Evolutionary conservation across 1,139 yeast species (phyloP).

Genomic region (Yamadazyma buinensis): DNA sequence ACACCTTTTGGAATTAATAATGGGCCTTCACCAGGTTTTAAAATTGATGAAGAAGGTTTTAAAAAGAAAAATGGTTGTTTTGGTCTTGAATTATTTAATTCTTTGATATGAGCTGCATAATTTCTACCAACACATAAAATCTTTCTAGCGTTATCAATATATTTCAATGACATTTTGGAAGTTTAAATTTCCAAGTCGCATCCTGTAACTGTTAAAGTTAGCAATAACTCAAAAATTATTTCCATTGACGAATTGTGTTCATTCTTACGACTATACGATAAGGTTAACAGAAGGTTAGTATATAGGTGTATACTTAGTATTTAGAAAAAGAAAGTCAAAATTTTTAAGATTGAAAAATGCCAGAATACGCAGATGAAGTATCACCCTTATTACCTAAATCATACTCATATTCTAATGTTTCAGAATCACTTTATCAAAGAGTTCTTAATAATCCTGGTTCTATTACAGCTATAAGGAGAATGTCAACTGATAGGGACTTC

Average conservation of each 20-base stretch:
- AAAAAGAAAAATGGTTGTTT: slow-evolving; percentile 85
- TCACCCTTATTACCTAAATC: slow-evolving; percentile 2
- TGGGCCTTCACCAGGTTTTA: slow-evolving; percentile 66
- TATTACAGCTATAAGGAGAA: slow-evolving; percentile 5
- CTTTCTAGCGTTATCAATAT: slow-evolving; percentile 67
- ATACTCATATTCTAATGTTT: slow-evolving; percentile 1
- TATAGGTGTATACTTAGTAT: too few relatives aligned
- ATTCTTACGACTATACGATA: too few relatives aligned
- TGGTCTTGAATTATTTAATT: slow-evolving; percentile 77
- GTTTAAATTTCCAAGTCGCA: too few relatives aligned
- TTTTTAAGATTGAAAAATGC: too few relatives aligned
- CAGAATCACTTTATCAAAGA: slow-evolving; percentile 3
- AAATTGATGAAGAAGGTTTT: slow-evolving; percentile 72
- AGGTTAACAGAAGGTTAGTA: too few relatives aligned
- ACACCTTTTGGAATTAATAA: slow-evolving; percentile 80
- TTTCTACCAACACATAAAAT: slow-evolving; percentile 94
- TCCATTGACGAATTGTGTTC: too few relatives aligned
- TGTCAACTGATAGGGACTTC: slow-evolving; percentile 6
- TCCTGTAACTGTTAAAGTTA: too few relatives aligned
- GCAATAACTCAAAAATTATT: too few relatives aligned
- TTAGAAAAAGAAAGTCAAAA: too few relatives aligned
- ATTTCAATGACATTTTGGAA: slow-evolving; percentile 51
- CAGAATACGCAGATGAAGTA: slow-evolving; percentile 1
- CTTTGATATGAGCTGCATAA: slow-evolving; percentile 91
- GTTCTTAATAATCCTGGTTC: slow-evolving; percentile 6